Conservation (phyloP, 208 protist species). For the Acanthamoeba culbertsoni region DNA sequence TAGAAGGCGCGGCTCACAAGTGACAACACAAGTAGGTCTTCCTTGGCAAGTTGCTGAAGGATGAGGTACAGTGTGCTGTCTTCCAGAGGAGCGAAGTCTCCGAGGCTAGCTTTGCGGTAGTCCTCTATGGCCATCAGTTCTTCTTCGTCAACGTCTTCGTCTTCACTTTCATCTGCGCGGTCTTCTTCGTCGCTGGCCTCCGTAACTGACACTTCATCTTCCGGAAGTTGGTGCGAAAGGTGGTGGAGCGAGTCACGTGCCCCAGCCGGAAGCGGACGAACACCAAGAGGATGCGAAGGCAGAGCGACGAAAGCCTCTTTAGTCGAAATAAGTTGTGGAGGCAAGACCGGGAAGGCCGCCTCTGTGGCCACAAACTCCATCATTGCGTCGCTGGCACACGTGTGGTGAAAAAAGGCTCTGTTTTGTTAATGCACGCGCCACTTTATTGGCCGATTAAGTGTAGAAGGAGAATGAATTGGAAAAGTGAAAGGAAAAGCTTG, state of each 20-base stretch:
- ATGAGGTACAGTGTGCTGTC: background rate
- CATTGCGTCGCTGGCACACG: background rate
- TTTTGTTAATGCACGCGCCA: too few relatives aligned
- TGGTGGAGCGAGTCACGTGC: background rate
- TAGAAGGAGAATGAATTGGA: too few relatives aligned
- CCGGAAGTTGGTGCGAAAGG: background rate
- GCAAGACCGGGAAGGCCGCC: slow-evolving; percentile 32
- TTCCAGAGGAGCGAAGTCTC: background rate
- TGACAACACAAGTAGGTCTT: slow-evolving; percentile 16
- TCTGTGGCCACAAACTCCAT: slow-evolving; percentile 30
- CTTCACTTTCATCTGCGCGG: background rate
- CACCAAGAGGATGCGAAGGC: background rate
- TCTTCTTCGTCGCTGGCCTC: background rate
- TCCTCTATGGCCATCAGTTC: background rate
- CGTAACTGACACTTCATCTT: background rate
- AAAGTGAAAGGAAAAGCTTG: too few relatives aligned
- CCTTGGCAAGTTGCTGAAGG: background rate
- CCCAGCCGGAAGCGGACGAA: background rate
- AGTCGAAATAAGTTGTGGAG: background rate
- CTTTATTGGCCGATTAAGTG: too few relatives aligned
- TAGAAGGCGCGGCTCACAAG: slow-evolving; percentile 40
- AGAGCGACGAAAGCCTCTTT: background rate
- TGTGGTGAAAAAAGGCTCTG: background rate
- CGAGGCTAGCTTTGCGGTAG: background rate
- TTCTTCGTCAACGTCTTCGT: background rate